Conservation (phyloP, 495 filamentous ascomycete species). For the Podospora australis region DNA sequence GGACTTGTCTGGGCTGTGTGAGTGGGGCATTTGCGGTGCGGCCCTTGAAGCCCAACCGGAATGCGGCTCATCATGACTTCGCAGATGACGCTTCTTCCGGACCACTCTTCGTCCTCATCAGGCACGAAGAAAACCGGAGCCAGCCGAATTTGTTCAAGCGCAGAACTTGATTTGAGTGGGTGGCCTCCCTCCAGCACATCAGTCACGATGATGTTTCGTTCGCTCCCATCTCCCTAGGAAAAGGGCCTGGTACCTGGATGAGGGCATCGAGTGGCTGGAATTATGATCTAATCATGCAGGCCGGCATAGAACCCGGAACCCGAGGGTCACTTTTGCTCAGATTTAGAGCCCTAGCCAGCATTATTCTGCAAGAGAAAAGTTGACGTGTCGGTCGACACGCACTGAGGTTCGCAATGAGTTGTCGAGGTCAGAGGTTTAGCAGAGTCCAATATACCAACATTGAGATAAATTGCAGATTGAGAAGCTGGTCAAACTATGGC, state of each 20-base stretch:
- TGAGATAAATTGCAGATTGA: conserved; percentile 5
- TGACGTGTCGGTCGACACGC: conserved; percentile 19
- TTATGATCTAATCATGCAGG: conserved; percentile 12
- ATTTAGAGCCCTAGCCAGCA: conserved; percentile 7
- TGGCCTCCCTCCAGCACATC: conserved; percentile 2
- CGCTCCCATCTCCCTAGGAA: not conserved
- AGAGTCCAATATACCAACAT: conserved; percentile 4
- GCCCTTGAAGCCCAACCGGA: conserved; percentile 28
- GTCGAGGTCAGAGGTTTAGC: conserved; percentile 13
- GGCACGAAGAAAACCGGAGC: conserved; percentile 22
- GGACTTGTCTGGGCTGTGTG: conserved; percentile 6
- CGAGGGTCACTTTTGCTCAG: conserved; percentile 1
- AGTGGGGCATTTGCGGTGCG: conserved; percentile 18
- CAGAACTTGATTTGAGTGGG: conserved; percentile 10
- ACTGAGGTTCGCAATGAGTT: conserved; percentile 9
- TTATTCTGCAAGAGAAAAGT: conserved; percentile 14
- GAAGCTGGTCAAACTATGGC: conserved; percentile 2
- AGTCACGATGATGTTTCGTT: conserved; percentile 1
- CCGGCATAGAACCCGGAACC: conserved; percentile 13
- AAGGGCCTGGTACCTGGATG: conserved; percentile 8
- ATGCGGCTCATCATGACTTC: conserved; percentile 12
- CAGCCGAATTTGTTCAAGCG: conserved; percentile 9
- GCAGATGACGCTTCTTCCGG: conserved; percentile 5
- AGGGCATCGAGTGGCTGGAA: conserved; percentile 1
- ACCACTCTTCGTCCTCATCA: conserved; percentile 9